Evolutionary conservation across 345 rosid genomes (phyloP).

Genomic region (Pugionium cornutum): DNA sequence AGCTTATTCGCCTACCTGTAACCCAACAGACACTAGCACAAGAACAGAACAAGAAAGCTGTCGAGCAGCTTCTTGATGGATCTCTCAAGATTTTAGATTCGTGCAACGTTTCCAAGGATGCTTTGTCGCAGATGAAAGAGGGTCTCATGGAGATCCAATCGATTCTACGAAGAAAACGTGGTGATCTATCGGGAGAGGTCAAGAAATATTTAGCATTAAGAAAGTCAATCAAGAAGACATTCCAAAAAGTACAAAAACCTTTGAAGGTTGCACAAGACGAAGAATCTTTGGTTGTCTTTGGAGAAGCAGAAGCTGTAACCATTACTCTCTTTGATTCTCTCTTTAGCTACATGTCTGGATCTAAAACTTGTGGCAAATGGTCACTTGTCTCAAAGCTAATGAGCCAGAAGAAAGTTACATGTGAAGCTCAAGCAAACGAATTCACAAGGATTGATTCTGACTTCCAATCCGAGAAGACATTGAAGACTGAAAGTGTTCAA

Average conservation of each 20-base stretch:
- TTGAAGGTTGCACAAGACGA: constrained; percentile 4
- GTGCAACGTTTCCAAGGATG: constrained; percentile 40
- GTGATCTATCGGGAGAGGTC: constrained; percentile 20
- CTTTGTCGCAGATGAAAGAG: constrained; percentile 37
- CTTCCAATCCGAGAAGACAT: constrained; percentile 16
- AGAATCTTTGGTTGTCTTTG: constrained; percentile 23
- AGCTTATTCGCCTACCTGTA: constrained; percentile 32
- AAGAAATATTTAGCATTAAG: constrained; percentile 27
- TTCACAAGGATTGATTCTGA: constrained; percentile 30
- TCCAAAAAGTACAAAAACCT: constrained; percentile 25
- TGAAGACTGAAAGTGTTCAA: constrained; percentile 30
- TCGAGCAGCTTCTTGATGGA: constrained; percentile 40
- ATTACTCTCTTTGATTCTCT: constrained; percentile 34
- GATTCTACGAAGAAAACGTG: constrained; percentile 26
- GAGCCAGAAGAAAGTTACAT: constrained; percentile 11
- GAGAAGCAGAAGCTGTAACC: constrained; percentile 38
- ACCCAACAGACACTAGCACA: constrained; percentile 35
- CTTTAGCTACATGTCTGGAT: constrained; percentile 29
- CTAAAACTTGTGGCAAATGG: constrained; percentile 22
- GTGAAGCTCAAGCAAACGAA: constrained; percentile 11
- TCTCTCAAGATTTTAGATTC: constrained; percentile 39
- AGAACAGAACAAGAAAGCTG: constrained; percentile 23
- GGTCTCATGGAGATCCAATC: constrained; percentile 38
- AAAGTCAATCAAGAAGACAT: constrained; percentile 26
- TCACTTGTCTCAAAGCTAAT: constrained; percentile 26